Evolutionary conservation across 163 green algal genomes (phyloP).

Genomic region (Smithsoniella earleae): DNA sequence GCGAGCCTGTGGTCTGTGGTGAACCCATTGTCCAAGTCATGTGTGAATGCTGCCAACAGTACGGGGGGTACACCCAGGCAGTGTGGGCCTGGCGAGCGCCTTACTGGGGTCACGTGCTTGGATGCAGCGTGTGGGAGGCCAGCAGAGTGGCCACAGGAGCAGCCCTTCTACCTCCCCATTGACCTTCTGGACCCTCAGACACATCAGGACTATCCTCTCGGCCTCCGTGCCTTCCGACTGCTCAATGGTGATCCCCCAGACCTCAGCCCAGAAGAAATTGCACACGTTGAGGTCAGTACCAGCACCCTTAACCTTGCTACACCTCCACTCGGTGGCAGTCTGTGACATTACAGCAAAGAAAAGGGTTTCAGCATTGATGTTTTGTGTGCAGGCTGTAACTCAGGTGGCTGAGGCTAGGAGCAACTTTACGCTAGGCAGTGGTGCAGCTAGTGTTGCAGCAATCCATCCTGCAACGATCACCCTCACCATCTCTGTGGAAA

Average conservation of each 20-base stretch:
- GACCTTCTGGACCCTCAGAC: background rate
- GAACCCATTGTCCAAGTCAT: background rate
- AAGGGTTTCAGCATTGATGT: too few relatives aligned
- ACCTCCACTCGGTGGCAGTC: too few relatives aligned
- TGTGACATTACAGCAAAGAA: too few relatives aligned
- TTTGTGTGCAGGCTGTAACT: background rate
- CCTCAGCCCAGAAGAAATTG: background rate
- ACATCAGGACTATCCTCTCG: background rate
- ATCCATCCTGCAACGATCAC: background rate
- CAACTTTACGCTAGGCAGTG: background rate
- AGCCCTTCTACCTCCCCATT: conserved; percentile 1
- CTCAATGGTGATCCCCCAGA: background rate
- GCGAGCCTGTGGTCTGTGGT: background rate
- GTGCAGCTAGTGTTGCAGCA: background rate
- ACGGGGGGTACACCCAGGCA: background rate
- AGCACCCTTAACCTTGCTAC: too few relatives aligned
- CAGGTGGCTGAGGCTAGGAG: background rate
- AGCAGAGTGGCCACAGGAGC: background rate
- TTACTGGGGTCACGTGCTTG: background rate
- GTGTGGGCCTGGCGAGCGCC: background rate
- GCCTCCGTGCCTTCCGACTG: background rate
- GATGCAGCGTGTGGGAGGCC: background rate
- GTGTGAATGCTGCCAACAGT: background rate
- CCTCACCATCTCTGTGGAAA: background rate
- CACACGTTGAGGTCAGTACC: background rate